phyloP scores from a whole-genome alignment of 768 basidiomycete genomes.

The Pulveroboletus frians region DNA sequence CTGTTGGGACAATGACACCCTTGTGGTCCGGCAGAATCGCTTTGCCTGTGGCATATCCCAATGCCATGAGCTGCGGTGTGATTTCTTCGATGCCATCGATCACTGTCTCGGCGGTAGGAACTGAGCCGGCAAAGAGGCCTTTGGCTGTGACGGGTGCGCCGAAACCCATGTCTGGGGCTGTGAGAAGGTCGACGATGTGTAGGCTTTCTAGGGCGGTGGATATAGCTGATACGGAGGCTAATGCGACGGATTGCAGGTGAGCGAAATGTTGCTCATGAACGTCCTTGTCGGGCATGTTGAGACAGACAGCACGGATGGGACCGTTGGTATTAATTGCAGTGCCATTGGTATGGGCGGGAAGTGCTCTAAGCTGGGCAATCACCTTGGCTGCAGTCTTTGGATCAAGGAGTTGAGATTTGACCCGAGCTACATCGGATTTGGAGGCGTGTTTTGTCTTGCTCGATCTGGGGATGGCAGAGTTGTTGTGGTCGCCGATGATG shows the following conservation, averaged over 20 bases:
- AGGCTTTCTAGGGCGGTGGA: conserved; percentile 52
- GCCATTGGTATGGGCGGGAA: conserved; percentile 37
- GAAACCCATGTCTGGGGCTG: conserved; percentile 59
- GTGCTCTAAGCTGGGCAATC: conserved; percentile 60
- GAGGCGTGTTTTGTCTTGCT: conserved; percentile 39
- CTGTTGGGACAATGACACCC: conserved; percentile 66
- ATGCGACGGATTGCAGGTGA: conserved; percentile 43
- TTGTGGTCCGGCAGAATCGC: conserved; percentile 62
- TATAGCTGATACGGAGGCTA: conserved; percentile 48
- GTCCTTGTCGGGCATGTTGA: conserved; percentile 59
- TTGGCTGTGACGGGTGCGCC: conserved; percentile 66
- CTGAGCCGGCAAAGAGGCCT: conserved; percentile 66
- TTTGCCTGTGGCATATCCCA: conserved; percentile 72
- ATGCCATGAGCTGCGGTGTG: conserved; percentile 71
- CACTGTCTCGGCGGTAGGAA: conserved; percentile 72
- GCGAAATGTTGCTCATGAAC: conserved; percentile 56
- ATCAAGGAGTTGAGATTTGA: conserved; percentile 62
- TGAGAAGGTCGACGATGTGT: conserved; percentile 56
- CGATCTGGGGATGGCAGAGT: conserved; percentile 26
- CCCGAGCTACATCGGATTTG: conserved; percentile 51
- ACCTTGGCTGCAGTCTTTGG: conserved; percentile 66
- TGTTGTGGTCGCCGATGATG: conserved; percentile 53
- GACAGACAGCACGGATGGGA: conserved; percentile 77
- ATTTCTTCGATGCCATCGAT: conserved; percentile 63
- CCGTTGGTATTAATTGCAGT: conserved; percentile 18